Conservation (phyloP, 768 basidiomycete species). For the Coprinopsis marcescibilis region DNA sequence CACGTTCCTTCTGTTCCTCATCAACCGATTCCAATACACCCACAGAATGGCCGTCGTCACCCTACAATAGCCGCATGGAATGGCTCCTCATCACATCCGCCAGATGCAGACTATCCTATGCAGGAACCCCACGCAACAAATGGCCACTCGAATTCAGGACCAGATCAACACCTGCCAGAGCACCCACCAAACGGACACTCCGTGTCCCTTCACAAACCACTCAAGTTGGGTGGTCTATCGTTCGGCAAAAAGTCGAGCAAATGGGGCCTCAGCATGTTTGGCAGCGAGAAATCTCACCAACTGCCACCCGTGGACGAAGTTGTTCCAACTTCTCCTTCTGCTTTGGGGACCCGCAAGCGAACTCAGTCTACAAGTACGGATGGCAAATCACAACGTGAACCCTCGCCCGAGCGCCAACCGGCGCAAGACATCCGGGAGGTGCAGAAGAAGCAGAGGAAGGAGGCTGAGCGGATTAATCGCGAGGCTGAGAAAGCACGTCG, state of each 20-base stretch:
- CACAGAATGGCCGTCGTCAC: constrained; percentile 23
- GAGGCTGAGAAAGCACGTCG: constrained; percentile 86
- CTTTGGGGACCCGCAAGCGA: constrained; percentile 68
- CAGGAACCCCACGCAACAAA: constrained; percentile 41
- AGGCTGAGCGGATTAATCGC: constrained; percentile 67
- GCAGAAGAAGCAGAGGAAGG: constrained; percentile 74
- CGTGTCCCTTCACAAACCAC: constrained; percentile 42
- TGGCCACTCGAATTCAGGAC: constrained; percentile 44
- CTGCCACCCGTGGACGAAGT: constrained; percentile 73
- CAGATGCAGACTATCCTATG: constrained; percentile 52
- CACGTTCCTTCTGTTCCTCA: constrained; percentile 16
- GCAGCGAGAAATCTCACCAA: constrained; percentile 64
- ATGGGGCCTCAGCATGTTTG: constrained; percentile 69
- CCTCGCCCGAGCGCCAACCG: constrained; percentile 36
- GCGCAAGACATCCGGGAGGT: constrained; percentile 47
- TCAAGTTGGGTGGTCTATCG: constrained; percentile 53
- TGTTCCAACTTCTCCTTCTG: constrained; percentile 44
- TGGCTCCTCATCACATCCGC: constrained; percentile 15
- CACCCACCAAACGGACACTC: constrained; percentile 29
- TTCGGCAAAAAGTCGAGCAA: constrained; percentile 67
- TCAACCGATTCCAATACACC: constrained; percentile 17
- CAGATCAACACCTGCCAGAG: constrained; percentile 21
- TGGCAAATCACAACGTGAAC: constrained; percentile 57
- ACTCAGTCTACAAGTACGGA: constrained; percentile 74
- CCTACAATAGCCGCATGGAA: constrained; percentile 27